These are phyloP conservation scores for Phaffia tasmanica DNA, from an alignment of 768 basidiomycete species.

Conservation along the genomic window DNA sequence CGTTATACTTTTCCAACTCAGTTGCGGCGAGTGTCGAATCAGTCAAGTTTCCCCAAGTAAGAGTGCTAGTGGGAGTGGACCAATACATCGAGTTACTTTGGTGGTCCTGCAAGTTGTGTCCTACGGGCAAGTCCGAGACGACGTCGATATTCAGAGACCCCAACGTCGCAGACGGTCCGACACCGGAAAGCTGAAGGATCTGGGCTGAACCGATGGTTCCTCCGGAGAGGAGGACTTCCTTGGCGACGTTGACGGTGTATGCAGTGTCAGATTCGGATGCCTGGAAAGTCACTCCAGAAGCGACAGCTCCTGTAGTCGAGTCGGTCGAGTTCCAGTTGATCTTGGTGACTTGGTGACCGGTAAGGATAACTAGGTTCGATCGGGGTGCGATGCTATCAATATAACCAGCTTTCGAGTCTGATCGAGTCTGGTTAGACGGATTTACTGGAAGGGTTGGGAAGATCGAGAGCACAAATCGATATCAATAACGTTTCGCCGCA, in stretches of 20 bases:
- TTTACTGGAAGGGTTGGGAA: slow-evolving; percentile 40
- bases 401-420: slow-evolving; percentile 54
- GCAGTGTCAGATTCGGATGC: slow-evolving; percentile 33
- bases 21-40: slow-evolving; percentile 3
- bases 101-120: slow-evolving; percentile 46
- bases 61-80: slow-evolving; percentile 9
- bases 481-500: too few species aligned
- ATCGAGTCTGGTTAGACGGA: slow-evolving; percentile 53
- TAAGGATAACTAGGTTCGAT: slow-evolving; percentile 44
- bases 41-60: slow-evolving; percentile 24
- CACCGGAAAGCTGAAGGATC: slow-evolving; percentile 49
- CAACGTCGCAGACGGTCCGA: slow-evolving; percentile 50
- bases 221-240: slow-evolving; percentile 49
- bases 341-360: slow-evolving; percentile 51
- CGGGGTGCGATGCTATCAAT: slow-evolving; percentile 49
- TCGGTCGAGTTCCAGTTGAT: slow-evolving; percentile 37
- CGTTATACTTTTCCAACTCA: background rate
- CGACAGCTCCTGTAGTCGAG: slow-evolving; percentile 37
- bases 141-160: slow-evolving; percentile 42
- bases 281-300: slow-evolving; percentile 49
- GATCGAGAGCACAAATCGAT: too few species aligned
- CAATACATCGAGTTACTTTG: slow-evolving; percentile 23
- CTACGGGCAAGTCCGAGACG: slow-evolving; percentile 50
- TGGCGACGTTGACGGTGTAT: slow-evolving; percentile 47
- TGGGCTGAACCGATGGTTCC: slow-evolving; percentile 50